phyloP scores from a whole-genome alignment of 1,139 yeast species.

The Magnusiomyces sp. region DNA sequence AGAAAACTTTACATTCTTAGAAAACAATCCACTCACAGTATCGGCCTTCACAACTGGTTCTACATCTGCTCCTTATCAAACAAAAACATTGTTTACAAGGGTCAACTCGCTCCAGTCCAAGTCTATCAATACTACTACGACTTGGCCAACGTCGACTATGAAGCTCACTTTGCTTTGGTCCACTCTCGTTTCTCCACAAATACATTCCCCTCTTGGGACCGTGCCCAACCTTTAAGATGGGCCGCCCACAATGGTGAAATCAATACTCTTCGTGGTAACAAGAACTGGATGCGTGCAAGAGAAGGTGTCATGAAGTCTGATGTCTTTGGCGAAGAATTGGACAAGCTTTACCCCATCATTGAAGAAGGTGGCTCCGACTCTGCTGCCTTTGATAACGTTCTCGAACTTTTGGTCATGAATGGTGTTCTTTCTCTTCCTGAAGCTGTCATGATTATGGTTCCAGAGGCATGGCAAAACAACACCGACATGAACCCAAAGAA shows the following conservation, averaged over 20 bases:
- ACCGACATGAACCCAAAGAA: conserved; percentile 78
- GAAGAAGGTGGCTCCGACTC: conserved; percentile 99
- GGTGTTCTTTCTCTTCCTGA: conserved; percentile 92
- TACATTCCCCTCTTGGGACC: conserved; percentile 98
- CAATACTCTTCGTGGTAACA: conserved; percentile 93
- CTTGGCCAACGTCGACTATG: conserved; percentile 81
- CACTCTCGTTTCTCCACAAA: conserved; percentile 97
- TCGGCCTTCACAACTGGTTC: conserved; percentile 95
- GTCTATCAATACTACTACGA: conserved; percentile 93
- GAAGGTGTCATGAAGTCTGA: conserved; percentile 92
- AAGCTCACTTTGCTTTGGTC: conserved; percentile 91
- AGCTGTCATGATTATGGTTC: conserved; percentile 94
- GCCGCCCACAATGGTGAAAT: conserved; percentile 99
- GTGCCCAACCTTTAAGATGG: conserved; percentile 97
- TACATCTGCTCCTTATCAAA: conserved; percentile 88
- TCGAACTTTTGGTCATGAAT: conserved; percentile 83
- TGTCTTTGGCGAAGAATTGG: conserved; percentile 85
- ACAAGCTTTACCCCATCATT: conserved; percentile 83
- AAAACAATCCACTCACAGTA: conserved; percentile 82
- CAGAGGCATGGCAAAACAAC: conserved; percentile 97
- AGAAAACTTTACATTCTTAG: conserved; percentile 78
- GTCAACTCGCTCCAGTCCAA: conserved; percentile 94
- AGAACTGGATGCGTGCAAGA: conserved; percentile 98
- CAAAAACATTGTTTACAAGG: conserved; percentile 90
- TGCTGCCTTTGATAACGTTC: conserved; percentile 95